Base-by-base conservation (phyloP, 108 stramenopile species). In the Phaeodactylum tricornutum region DNA sequence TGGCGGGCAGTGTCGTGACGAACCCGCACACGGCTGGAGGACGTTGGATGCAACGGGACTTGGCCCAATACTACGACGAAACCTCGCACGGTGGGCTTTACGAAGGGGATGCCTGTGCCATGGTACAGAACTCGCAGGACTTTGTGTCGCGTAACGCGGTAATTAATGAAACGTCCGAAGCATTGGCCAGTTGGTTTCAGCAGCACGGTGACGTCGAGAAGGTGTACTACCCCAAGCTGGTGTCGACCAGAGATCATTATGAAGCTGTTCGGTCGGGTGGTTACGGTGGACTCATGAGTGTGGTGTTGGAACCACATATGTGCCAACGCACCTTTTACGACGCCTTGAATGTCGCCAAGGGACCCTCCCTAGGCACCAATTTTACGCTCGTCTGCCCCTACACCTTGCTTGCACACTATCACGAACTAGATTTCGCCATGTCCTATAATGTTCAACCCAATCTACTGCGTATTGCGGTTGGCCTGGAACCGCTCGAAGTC, bases 321-420 rank as follows among this genome's bases (percentile, higher is more conserved):
- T 75, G 71, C 36, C 72, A 77, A 47, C 57, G 72, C 42, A 72
- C 71, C n/a, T 83, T 83, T 42, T 83, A 73, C 43, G 81, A 83
- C 51, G 35, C 46, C 20, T 41, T 83, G 28, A 64, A 70, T 53
- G 55, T 81, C 12, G 69, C 60, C 59, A 86, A 86, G 68, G 84
- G 84, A 9, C 84, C 84, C 1, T 64, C 61, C 17, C 53, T 86
- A 47, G 84, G 84, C 11, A 86, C 84, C 28, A 81, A 81, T 53
- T 86, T 86, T 61, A 78, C 84, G 15, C 47, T 86, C 33, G 68
- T 64, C 5, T 81, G 76, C 48, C 79, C 84, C 8, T 86, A 86
- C 62, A 81, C 79, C 2, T 47, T 86, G 22, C 47, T 86, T 28
- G 84, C 84, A 7, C 84, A 86, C 44, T 86, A 80, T 43, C 71